Evolutionary conservation across 345 rosid genomes (phyloP), one percentile per base, ranked within the genome.

Genomic region (Brassica rapa): DNA sequence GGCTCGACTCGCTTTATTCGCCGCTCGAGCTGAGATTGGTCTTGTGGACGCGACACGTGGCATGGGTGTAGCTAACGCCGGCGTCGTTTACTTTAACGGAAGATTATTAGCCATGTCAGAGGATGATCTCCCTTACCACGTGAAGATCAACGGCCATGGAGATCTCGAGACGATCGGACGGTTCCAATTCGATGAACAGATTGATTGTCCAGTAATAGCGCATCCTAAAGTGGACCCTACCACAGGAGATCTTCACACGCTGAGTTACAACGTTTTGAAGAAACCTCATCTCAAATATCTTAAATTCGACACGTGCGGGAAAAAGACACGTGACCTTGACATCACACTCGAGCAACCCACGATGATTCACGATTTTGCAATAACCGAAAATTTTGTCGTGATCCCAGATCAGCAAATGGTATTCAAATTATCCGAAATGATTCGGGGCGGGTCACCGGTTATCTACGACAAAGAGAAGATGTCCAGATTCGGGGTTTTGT

Each of bases 361-460:
- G 15, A 88, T 90, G 92, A 77, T 93, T 1, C 97, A 90, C 49
- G 97, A 90, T 79, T 90, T 93, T 6, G 90, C 90, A 1, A 83
- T 90, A 27, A 88, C 98, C 0, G 77, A 85, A 43, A 84, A 83
- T 25, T 84, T 64, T 5, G 86, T 87, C 3, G 72, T 93, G 0
- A 86, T 93, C 33, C 96, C 93, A 59, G 96, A 93, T 71, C 90
- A 90, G 16, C 94, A 89, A 77, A 78, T 93, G 74, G 89, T 89
- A n/a, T 89, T 93, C 86, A 88, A 85, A 79, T 76, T 93, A 65
- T 71, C 87, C 70, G 86, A 85, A 76, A 89, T 89, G 94, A 41
- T 89, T 24, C 81, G 84, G 53, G 93, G 98, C 29, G 89, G 93
- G 21, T 93, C 98, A n/a, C 94, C 94, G 7, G 94, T 90, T 11